phyloP scores from a whole-genome alignment of 2,329 filamentous ascomycete genomes.

The Botryosphaeria dothidea region DNA sequence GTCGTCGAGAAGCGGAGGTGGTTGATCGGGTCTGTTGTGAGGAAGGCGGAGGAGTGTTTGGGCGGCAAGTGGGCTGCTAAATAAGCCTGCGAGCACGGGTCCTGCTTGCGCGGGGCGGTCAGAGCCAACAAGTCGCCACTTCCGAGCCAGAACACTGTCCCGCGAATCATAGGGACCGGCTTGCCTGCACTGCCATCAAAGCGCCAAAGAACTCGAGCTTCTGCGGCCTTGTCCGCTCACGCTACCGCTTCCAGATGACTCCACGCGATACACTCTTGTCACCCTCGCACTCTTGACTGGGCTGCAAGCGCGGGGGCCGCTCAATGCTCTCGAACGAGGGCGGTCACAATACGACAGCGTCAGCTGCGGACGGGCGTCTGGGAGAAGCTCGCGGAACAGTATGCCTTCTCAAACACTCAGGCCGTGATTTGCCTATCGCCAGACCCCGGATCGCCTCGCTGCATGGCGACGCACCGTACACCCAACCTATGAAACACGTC shows the following conservation, averaged over 20 bases:
- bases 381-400: not conserved
- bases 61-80: constrained; percentile 2
- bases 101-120: constrained; percentile 7
- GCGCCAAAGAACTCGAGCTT: not conserved
- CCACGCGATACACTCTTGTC: not conserved
- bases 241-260: not conserved
- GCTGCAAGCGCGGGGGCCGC: not conserved
- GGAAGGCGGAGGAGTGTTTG: constrained; percentile 5
- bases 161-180: not conserved
- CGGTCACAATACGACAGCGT: not conserved
- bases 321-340: not conserved
- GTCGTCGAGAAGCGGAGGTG: not conserved
- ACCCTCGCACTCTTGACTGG: not conserved
- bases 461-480: not conserved
- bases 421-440: not conserved
- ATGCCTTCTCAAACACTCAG: not conserved
- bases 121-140: not conserved
- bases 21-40: constrained; percentile 4
- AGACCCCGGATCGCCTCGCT: not conserved
- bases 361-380: not conserved
- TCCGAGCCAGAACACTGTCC: not conserved
- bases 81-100: not conserved
- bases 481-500: not conserved
- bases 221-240: not conserved
- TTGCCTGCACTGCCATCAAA: not conserved